Evolutionary conservation across 176 grass and related monocot genomes (phyloP).

Genomic region (Elymus sibiricus): DNA sequence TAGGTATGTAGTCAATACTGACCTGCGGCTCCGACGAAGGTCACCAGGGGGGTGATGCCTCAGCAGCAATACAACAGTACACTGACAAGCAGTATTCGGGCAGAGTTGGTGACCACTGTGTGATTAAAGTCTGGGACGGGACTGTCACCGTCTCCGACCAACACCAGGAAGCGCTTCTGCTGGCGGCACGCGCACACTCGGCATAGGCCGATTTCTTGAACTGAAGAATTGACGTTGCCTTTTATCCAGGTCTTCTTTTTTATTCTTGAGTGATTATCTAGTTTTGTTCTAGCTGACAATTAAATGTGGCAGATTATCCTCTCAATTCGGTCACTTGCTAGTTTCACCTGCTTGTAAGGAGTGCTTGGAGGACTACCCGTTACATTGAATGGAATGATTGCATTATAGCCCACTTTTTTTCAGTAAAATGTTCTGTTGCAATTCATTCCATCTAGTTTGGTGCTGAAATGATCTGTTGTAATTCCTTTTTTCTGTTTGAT

Average conservation of each 20-base stretch:
- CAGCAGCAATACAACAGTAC: slow-evolving; percentile 34
- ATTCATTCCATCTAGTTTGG: not conserved
- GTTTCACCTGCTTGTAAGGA: not conserved
- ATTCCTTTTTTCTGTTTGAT: too few relatives aligned
- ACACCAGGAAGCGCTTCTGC: not conserved
- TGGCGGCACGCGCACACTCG: not conserved
- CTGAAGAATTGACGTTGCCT: too few relatives aligned
- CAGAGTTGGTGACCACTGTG: not conserved
- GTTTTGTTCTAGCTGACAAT: too few relatives aligned
- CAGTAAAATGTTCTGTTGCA: not conserved
- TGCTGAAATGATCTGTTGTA: too few relatives aligned
- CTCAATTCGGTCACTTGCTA: not conserved
- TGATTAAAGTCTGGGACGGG: not conserved
- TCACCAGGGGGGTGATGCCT: not conserved
- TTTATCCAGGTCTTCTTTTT: too few relatives aligned
- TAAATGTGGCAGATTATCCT: not conserved
- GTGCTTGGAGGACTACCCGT: not conserved
- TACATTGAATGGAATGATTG: not conserved
- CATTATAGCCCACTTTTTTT: not conserved
- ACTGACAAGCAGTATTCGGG: not conserved
- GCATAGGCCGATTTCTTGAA: not conserved
- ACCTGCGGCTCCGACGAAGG: not conserved
- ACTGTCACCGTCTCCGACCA: not conserved
- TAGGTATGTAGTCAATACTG: slow-evolving; percentile 48
- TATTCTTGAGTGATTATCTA: too few relatives aligned